Percentiles rank a stretch among this genome's conserved stretches.
phyloP scores from a whole-genome alignment of 805 yeast species.

The Tetrapisispora taiwanensis region DNA sequence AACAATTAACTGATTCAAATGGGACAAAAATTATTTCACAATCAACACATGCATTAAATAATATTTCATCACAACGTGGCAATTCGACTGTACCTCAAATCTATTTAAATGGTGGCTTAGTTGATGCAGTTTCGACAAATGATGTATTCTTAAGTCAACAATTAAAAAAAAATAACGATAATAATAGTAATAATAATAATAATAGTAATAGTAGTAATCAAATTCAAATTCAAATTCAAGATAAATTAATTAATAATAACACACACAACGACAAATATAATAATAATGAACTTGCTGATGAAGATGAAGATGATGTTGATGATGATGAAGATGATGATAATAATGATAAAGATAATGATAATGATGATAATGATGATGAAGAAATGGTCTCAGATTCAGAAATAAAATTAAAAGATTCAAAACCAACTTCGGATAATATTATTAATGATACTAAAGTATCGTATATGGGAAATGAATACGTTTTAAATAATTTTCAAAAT shows the following conservation, averaged over 20 bases:
- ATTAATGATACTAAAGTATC: neutral
- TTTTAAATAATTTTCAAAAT: neutral
- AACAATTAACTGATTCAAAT: neutral
- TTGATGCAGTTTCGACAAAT: slow-evolving; percentile 90
- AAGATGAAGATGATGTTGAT: no score
- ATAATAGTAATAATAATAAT: no score
- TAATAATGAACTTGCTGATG: no score
- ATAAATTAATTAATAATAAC: no score
- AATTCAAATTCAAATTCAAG: no score
- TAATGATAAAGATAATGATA: no score
- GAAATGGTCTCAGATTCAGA: neutral
- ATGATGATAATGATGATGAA: no score
- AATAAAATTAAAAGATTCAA: neutral
- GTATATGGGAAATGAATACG: neutral
- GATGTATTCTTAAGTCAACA: slow-evolving; percentile 64
- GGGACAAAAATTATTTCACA: neutral
- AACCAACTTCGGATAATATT: neutral
- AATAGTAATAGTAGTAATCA: no score
- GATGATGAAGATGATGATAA: no score
- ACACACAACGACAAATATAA: no score
- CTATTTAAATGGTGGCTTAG: slow-evolving; percentile 38
- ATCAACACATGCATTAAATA: neutral
- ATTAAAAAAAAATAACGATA: neutral
- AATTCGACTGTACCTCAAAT: slow-evolving; percentile 3
- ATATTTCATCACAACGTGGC: neutral